Conservation (phyloP, 2,329 filamentous ascomycete species). For the Xylaria sp. region DNA sequence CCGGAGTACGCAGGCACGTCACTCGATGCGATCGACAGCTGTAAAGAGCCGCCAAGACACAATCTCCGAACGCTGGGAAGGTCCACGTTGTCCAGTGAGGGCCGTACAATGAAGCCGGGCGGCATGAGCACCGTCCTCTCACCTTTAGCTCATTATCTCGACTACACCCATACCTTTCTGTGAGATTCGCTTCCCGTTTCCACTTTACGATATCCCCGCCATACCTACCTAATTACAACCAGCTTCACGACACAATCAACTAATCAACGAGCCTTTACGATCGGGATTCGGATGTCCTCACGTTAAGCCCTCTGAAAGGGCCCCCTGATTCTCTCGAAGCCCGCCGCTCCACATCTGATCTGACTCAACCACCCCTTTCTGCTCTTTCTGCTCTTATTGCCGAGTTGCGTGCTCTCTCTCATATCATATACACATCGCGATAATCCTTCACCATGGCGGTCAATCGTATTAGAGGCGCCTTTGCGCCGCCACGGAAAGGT, state of each 20-base stretch:
- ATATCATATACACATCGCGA: constrained; percentile 6
- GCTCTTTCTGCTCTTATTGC: neutral
- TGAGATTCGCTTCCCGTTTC: neutral
- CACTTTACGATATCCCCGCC: neutral
- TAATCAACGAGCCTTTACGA: neutral
- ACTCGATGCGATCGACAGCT: neutral
- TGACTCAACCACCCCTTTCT: constrained; percentile 1
- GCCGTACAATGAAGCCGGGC: neutral
- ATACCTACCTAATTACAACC: neutral
- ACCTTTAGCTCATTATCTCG: neutral
- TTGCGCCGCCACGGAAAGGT: constrained; percentile 88
- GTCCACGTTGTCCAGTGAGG: constrained; percentile 10
- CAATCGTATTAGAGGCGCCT: constrained; percentile 90
- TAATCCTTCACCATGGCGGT: constrained; percentile 66
- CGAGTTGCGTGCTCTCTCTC: neutral
- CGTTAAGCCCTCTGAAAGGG: constrained; percentile 28
- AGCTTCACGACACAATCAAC: neutral
- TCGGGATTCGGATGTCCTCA: constrained; percentile 20
- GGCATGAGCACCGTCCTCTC: neutral
- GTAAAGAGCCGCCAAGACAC: neutral
- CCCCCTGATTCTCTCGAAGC: constrained; percentile 19
- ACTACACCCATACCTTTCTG: neutral
- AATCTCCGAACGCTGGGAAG: neutral
- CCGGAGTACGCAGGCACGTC: neutral
- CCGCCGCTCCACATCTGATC: constrained; percentile 13